A percentile compares a stretch with the other conserved stretches of the same genome.
These are phyloP conservation scores for Fagopyrum homotropicum DNA, from an alignment of 148 eudicot genomes.

Conservation along the genomic window DNA sequence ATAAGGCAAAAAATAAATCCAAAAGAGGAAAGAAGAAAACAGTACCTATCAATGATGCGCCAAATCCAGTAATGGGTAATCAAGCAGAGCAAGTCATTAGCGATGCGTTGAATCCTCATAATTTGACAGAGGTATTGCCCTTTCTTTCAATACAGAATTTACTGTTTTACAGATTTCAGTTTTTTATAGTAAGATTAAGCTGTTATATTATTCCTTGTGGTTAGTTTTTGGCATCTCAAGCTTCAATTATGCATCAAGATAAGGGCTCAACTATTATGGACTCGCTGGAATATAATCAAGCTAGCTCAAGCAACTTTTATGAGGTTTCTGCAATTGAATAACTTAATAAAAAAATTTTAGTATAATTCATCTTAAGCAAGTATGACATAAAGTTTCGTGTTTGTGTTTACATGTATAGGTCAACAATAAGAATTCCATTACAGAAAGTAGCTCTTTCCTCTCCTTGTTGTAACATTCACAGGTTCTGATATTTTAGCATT, in stretches of 20 bases:
- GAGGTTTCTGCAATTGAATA: no score
- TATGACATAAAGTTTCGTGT: no score
- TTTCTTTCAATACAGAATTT: neutral
- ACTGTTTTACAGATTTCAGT: neutral
- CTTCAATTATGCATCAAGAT: neutral
- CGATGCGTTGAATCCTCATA: no score
- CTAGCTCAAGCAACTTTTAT: neutral
- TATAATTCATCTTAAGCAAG: no score
- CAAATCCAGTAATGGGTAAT: no score
- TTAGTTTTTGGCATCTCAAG: neutral
- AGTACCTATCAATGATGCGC: neutral
- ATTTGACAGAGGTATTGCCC: no score
- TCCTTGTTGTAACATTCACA: neutral
- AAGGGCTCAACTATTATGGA: neutral
- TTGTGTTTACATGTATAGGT: no score
- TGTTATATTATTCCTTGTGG: neutral
- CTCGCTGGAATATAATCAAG: neutral
- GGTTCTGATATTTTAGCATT: neutral
- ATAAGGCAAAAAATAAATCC: neutral
- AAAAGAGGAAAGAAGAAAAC: neutral
- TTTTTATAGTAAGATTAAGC: neutral
- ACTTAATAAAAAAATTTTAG: no score
- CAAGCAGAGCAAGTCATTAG: no score
- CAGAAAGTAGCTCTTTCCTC: neutral
- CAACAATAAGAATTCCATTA: neutral